Evolutionary conservation across 805 yeast genomes (phyloP).

Genomic region (Saturnispora besseyi): DNA sequence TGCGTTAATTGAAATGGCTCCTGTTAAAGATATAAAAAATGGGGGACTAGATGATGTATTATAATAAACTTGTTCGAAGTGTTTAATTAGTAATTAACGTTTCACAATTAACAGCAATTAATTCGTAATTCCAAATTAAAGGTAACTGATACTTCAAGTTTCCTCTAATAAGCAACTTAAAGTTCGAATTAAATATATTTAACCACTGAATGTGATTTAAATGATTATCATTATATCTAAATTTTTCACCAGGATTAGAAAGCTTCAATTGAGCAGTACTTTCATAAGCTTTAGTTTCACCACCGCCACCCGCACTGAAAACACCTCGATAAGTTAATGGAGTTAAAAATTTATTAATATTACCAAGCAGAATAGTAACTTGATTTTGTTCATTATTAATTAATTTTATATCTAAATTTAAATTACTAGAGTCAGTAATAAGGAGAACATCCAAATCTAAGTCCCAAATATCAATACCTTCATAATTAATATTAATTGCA

Average conservation of each 20-base stretch:
- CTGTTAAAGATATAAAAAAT: slow-evolving; percentile 14
- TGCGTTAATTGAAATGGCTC: slow-evolving; percentile 19
- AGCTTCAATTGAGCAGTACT: slow-evolving; percentile 28
- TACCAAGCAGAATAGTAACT: slow-evolving; percentile 27
- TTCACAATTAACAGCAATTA: slow-evolving; percentile 25
- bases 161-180: slow-evolving; percentile 26
- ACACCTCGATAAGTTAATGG: slow-evolving; percentile 27
- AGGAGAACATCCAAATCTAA: slow-evolving; percentile 28
- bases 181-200: slow-evolving; percentile 20
- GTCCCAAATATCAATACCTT: slow-evolving; percentile 26
- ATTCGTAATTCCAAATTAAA: slow-evolving; percentile 17
- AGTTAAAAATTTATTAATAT: slow-evolving; percentile 22
- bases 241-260: slow-evolving; percentile 22
- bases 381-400: background rate
- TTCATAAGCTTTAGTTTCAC: slow-evolving; percentile 4
- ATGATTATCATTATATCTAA: slow-evolving; percentile 18
- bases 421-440: slow-evolving; percentile 15
- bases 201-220: slow-evolving; percentile 25
- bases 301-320: slow-evolving; percentile 11
- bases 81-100: background rate
- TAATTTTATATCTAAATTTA: background rate
- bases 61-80: background rate
- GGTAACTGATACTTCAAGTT: slow-evolving; percentile 27
- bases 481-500: slow-evolving; percentile 24
- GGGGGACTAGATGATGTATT: background rate